These are phyloP conservation scores for Saururus chinensis DNA, from an alignment of 164 flowering plant species.

Conservation along the genomic window DNA sequence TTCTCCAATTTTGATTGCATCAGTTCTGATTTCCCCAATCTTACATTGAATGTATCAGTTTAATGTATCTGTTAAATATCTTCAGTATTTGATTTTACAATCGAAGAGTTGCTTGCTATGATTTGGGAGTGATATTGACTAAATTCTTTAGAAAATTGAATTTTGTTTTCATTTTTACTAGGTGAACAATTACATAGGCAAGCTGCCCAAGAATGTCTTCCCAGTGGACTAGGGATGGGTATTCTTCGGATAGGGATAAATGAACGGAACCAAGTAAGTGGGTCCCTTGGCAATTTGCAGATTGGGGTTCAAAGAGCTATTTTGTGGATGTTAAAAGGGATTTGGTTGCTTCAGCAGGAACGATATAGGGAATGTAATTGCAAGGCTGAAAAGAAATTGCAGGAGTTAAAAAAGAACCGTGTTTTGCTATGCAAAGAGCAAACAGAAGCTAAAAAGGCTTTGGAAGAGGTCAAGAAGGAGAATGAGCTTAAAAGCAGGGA, in stretches of 20 bases:
- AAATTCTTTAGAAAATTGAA: not conserved
- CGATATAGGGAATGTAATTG: constrained; percentile 6
- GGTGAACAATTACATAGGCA: not conserved
- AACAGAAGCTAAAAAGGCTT: constrained; percentile 29
- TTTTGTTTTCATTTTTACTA: not conserved
- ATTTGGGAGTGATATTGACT: no score
- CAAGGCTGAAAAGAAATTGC: constrained; percentile 13
- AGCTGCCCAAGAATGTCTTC: not conserved
- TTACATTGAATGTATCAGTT: no score
- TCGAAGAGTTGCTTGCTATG: no score
- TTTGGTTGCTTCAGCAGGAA: constrained; percentile 14
- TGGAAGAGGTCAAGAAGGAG: constrained; percentile 50
- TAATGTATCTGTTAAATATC: no score
- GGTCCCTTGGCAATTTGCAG: not conserved
- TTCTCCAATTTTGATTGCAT: no score
- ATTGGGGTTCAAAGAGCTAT: not conserved
- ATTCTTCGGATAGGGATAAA: constrained; percentile 12
- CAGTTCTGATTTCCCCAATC: no score
- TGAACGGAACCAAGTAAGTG: constrained; percentile 5
- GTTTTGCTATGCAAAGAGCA: constrained; percentile 43
- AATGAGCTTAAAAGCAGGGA: constrained; percentile 60
- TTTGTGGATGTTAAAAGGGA: not conserved
- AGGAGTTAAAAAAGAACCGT: constrained; percentile 28
- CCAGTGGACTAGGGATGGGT: constrained; percentile 8
- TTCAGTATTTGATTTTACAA: no score